Percentiles rank a stretch among this genome's conserved stretches.
phyloP scores from a whole-genome alignment of 495 filamentous ascomycete species.

The Hypoxylon perforatum region DNA sequence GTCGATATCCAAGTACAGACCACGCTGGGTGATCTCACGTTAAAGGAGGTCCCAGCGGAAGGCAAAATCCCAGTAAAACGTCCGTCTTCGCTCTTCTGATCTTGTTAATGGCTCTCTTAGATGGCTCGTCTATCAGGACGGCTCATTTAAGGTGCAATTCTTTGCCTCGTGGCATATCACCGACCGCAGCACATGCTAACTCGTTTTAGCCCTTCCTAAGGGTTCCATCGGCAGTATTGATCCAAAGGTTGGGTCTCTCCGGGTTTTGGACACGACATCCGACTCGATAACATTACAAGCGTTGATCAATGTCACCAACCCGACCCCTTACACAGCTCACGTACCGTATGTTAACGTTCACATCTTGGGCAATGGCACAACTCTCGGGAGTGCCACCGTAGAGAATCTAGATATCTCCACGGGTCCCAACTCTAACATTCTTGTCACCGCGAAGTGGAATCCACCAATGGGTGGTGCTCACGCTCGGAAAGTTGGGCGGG shows the following conservation, averaged over 20 bases:
- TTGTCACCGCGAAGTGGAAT: conserved; percentile 78
- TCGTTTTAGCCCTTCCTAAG: conserved; percentile 49
- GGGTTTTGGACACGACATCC: conserved; percentile 73
- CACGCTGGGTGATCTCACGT: conserved; percentile 77
- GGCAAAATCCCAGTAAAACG: conserved; percentile 89
- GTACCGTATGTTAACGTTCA: conserved; percentile 83
- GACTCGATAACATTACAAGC: conserved; percentile 75
- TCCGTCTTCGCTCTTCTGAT: conserved; percentile 64
- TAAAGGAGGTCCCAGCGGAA: conserved; percentile 85
- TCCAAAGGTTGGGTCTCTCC: conserved; percentile 71
- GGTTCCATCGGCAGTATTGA: conserved; percentile 60
- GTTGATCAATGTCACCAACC: conserved; percentile 84
- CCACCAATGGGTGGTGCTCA: conserved; percentile 71
- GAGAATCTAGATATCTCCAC: conserved; percentile 67
- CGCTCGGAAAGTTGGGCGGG: conserved; percentile 69
- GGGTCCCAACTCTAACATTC: conserved; percentile 78
- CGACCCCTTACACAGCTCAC: conserved; percentile 81
- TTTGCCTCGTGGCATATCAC: conserved; percentile 26
- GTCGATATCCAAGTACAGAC: conserved; percentile 86
- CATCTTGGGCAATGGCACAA: conserved; percentile 75
- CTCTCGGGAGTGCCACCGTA: conserved; percentile 78
- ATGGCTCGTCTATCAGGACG: conserved; percentile 31
- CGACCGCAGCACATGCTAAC: conserved; percentile 37
- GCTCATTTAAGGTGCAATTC: conserved; percentile 30
- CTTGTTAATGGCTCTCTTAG: conserved; percentile 60